Percentiles rank a stretch among this genome's conserved stretches.
These are phyloP conservation scores for Fusarium temperatum DNA, from an alignment of 2,329 filamentous ascomycete species.

Conservation along the genomic window DNA sequence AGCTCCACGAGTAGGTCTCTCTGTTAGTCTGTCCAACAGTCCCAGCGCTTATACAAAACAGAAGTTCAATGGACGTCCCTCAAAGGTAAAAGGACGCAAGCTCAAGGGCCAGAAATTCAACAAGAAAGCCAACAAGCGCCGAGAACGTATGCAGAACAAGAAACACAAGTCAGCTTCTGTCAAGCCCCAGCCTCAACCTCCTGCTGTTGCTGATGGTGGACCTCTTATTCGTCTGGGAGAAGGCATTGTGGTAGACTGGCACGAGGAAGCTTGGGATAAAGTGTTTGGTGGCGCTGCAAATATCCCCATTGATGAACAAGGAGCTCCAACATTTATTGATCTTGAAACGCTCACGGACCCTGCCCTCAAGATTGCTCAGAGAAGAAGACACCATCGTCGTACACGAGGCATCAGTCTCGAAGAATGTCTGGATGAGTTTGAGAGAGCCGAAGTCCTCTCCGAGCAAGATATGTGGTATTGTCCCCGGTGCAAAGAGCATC, in stretches of 20 bases:
- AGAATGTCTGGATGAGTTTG: slow-evolving; percentile 93
- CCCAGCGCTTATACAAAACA: slow-evolving; percentile 1
- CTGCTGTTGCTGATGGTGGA: slow-evolving; percentile 57
- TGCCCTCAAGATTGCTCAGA: slow-evolving; percentile 71
- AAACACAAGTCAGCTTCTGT: slow-evolving; percentile 46
- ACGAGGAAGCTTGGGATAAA: slow-evolving; percentile 71
- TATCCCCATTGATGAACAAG: slow-evolving; percentile 59
- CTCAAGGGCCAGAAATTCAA: slow-evolving; percentile 56
- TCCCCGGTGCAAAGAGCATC: slow-evolving; percentile 91
- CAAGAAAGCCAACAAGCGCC: slow-evolving; percentile 59
- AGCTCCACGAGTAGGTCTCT: slow-evolving; percentile 39
- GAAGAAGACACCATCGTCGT: slow-evolving; percentile 64
- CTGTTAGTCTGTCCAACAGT: background rate
- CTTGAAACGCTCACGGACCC: slow-evolving; percentile 66
- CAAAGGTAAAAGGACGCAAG: slow-evolving; percentile 56
- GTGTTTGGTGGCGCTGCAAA: slow-evolving; percentile 67
- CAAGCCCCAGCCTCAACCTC: slow-evolving; percentile 50
- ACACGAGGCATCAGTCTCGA: slow-evolving; percentile 80
- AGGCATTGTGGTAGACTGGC: slow-evolving; percentile 89
- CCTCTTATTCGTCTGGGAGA: slow-evolving; percentile 83
- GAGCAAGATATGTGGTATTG: slow-evolving; percentile 99
- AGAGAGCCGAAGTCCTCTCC: slow-evolving; percentile 91
- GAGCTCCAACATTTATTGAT: slow-evolving; percentile 65
- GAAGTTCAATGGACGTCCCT: slow-evolving; percentile 34
- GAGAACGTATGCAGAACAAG: slow-evolving; percentile 56